Evolutionary conservation across 345 rosid genomes (phyloP), one percentile per base, ranked within the genome.

Genomic region (Salix caprea): DNA sequence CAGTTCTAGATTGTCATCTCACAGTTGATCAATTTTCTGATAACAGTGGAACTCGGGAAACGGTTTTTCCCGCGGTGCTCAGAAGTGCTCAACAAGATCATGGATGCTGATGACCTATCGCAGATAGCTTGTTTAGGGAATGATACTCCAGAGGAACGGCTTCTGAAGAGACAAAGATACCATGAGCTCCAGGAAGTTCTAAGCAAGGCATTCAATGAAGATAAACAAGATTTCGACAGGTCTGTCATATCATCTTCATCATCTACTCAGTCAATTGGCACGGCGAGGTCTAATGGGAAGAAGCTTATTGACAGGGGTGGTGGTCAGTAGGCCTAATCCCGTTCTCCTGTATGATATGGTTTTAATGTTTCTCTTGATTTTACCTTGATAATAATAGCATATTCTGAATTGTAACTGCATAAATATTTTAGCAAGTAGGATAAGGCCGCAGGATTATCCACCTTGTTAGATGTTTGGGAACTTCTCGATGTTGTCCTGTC

Each of bases 31-130:
- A 36, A n/a, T 76, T 12, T 46, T 80, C 16, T 74, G 12, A 40
- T 65, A 70, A 76, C 85, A 94, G 97, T 91, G 80, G 91, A 88
- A 72, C 90, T 94, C 0, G 98, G 95, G 40, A 88, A 88, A 77
- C 85, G 88, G 40, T 94, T 86, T 72, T 92, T 92, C 78, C 97
- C 92, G 36, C 89, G 91, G 5, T 94, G 97, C 81, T 94, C 94
- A 0, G 85, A 78, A 4, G 89, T 88, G 40, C 85, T 94, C 2
- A 88, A 89, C 84, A 87, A 85, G 81, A 91, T 94, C 75, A 92
- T 94, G 89, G 95, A 91, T 23, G 88, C 85, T 0, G 91, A 86
- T 6, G 95, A 91, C 78, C 75, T 89, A 19, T 81, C 88, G 4
- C 86, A 88, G 79, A 85, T 94, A 2, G 91, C 91, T 8, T 77